phyloP scores from a whole-genome alignment of 2,329 filamentous ascomycete genomes.

The Pyrenochaeta sp. region DNA sequence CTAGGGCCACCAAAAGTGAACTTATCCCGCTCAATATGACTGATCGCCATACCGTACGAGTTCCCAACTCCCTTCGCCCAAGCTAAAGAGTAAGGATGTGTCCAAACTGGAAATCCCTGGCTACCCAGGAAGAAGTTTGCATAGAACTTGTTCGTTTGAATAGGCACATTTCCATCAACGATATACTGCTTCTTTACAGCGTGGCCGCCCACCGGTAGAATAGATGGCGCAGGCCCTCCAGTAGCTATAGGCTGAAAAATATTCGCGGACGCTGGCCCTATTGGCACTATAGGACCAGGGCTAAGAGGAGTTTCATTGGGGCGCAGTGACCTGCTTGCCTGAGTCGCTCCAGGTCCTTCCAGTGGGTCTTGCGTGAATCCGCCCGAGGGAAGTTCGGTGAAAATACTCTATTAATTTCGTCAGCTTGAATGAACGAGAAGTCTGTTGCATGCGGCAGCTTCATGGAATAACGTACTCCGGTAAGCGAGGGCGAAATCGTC shows the following conservation, averaged over 20 bases:
- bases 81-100: slow-evolving; percentile 66
- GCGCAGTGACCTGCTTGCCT: slow-evolving; percentile 29
- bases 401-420: slow-evolving; percentile 32
- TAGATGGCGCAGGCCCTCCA: slow-evolving; percentile 49
- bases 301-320: slow-evolving; percentile 39
- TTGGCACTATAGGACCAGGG: slow-evolving; percentile 34
- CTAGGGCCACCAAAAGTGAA: slow-evolving; percentile 57
- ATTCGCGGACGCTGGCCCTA: slow-evolving; percentile 27
- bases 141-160: slow-evolving; percentile 77
- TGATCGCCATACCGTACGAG: slow-evolving; percentile 81
- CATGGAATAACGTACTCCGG: slow-evolving; percentile 33
- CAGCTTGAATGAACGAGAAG: slow-evolving; percentile 1
- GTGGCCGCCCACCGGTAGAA: slow-evolving; percentile 50
- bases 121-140: slow-evolving; percentile 80
- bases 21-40: slow-evolving; percentile 75
- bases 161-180: slow-evolving; percentile 53
- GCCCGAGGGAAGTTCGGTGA: slow-evolving; percentile 42
- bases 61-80: slow-evolving; percentile 62
- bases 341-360: slow-evolving; percentile 24
- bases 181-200: slow-evolving; percentile 51
- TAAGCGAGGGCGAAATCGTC: slow-evolving; percentile 34
- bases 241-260: slow-evolving; percentile 55
- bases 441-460: too few species aligned
- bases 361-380: slow-evolving; percentile 40
- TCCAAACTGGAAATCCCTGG: slow-evolving; percentile 74